Percentiles rank a stretch among this genome's conserved stretches.
These are phyloP conservation scores for Linanthus parryae DNA, from an alignment of 148 eudicot species.

Conservation along the genomic window DNA sequence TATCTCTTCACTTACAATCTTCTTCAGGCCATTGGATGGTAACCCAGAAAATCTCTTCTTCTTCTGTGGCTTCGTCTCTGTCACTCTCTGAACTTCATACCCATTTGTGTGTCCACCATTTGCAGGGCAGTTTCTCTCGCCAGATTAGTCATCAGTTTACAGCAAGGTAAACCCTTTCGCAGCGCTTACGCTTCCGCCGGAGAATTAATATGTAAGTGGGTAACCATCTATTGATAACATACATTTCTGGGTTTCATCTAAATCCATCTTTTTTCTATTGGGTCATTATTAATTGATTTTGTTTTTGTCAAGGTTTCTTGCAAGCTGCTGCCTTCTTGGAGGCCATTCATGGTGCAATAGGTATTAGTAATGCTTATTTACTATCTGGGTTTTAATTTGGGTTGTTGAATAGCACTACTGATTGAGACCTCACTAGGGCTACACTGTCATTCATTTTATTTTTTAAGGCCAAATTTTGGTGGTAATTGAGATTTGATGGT, in stretches of 20 bases:
- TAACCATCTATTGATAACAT: neutral
- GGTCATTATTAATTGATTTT: neutral
- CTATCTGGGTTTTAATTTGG: neutral
- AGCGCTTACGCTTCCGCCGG: conserved; percentile 64
- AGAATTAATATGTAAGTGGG: conserved; percentile 53
- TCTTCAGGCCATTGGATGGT: too few relatives aligned
- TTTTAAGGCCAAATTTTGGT: too few relatives aligned
- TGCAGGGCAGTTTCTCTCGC: conserved; percentile 55
- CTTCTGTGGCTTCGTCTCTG: too few relatives aligned
- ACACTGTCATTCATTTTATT: neutral
- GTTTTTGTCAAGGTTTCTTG: neutral
- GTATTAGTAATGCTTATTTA: neutral
- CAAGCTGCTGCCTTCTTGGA: neutral
- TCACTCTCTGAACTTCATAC: too few relatives aligned
- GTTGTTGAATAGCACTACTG: neutral
- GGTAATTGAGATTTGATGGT: conserved; percentile 28
- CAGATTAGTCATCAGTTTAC: conserved; percentile 29
- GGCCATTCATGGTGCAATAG: neutral
- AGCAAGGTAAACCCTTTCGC: conserved; percentile 32
- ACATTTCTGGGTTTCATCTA: neutral
- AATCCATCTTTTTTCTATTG: neutral
- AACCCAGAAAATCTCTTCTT: too few relatives aligned
- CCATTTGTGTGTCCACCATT: too few relatives aligned
- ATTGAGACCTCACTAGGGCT: neutral
- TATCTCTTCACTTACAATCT: too few relatives aligned